Percentiles rank a stretch among this genome's conserved stretches.
Evolutionary conservation across 2,329 filamentous ascomycete genomes (phyloP).

Genomic region (Scedosporium dehoogii): DNA sequence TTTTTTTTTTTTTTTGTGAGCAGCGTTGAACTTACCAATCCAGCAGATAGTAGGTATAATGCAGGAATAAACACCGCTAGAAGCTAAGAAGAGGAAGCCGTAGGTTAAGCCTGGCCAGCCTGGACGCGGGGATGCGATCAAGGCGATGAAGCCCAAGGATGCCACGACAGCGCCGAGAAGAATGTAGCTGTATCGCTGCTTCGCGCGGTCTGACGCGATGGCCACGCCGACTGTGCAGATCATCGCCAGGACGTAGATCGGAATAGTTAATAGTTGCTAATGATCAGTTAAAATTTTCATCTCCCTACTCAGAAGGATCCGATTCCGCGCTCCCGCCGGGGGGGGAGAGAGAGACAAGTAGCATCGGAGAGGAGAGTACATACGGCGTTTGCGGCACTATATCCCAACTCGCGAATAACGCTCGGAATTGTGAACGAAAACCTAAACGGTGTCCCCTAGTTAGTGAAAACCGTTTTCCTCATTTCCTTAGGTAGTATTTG

Average conservation of each 20-base stretch:
- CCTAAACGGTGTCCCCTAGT: neutral
- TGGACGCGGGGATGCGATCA: constrained; percentile 8
- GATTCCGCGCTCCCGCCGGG: no score
- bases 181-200: no score
- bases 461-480: no score
- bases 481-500: no score
- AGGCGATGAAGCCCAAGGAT: neutral
- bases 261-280: constrained; percentile 10
- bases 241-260: constrained; percentile 11
- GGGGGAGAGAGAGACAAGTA: no score
- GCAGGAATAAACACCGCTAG: constrained; percentile 19
- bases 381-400: constrained; percentile 1
- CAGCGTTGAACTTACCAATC: constrained; percentile 11
- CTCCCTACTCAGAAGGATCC: no score
- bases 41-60: constrained; percentile 17
- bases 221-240: constrained; percentile 13
- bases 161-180: no score
- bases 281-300: no score
- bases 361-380: no score
- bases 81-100: constrained; percentile 16
- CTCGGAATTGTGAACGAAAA: constrained; percentile 2
- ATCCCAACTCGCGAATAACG: constrained; percentile 6
- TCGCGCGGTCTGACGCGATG: neutral
- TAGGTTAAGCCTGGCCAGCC: constrained; percentile 17
- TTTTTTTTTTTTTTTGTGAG: no score